phyloP scores from a whole-genome alignment of 75 land plant genomes.

The Sequoia sempervirens region DNA sequence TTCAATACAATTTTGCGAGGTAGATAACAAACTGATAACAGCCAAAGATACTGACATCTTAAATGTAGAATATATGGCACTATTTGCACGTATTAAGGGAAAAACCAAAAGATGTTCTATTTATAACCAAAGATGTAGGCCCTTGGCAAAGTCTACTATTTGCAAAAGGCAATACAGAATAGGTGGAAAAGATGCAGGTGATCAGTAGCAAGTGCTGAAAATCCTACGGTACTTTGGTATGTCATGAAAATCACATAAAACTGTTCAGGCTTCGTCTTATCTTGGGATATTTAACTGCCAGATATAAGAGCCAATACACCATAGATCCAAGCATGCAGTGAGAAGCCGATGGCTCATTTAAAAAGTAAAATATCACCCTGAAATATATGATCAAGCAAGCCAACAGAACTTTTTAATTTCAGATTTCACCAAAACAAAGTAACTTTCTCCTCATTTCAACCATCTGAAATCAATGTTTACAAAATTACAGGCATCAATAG shows the following conservation, averaged over 20 bases:
- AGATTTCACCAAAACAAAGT: background rate
- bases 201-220: background rate
- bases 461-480: background rate
- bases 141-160: background rate
- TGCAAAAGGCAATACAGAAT: background rate
- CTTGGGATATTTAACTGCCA: background rate
- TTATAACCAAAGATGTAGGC: background rate
- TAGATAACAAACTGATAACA: background rate
- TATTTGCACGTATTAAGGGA: background rate
- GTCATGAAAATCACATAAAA: background rate
- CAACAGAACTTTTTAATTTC: background rate
- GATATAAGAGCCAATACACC: background rate
- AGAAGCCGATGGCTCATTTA: background rate
- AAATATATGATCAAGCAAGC: background rate
- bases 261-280: background rate
- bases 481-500: slow-evolving; percentile 2
- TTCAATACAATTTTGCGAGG: background rate
- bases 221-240: background rate
- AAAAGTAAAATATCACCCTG: background rate
- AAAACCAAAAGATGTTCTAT: background rate
- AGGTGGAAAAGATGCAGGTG: background rate
- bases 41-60: background rate
- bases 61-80: background rate
- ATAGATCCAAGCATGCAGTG: background rate
- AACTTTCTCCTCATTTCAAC: background rate